A percentile compares a stretch with the other conserved stretches of the same genome.
These are phyloP conservation scores for Mycena belliarum DNA, from an alignment of 768 basidiomycete species.

Conservation along the genomic window DNA sequence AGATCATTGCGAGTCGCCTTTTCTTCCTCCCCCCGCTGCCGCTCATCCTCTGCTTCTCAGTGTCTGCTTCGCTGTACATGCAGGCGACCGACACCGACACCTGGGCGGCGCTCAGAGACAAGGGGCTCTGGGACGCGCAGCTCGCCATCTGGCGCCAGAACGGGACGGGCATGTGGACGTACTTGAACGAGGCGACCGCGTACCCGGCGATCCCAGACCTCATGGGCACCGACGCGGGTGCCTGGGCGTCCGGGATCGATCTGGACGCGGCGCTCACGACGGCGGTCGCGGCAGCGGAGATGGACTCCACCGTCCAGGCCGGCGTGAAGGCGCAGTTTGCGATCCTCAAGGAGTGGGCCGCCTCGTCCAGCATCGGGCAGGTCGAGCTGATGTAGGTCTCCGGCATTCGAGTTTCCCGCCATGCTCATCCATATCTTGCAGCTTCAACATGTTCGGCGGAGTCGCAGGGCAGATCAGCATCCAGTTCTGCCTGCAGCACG, in stretches of 20 bases:
- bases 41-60: background rate
- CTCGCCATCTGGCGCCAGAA: constrained; percentile 16
- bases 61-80: constrained; percentile 13
- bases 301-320: constrained; percentile 19
- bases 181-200: constrained; percentile 22
- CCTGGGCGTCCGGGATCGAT: constrained; percentile 10
- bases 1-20: constrained; percentile 13
- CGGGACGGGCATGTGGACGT: constrained; percentile 23
- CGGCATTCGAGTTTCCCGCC: background rate
- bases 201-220: constrained; percentile 15
- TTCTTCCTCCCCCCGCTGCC: background rate
- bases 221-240: constrained; percentile 9
- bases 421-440: background rate
- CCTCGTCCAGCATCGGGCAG: constrained; percentile 14
- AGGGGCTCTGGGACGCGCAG: constrained; percentile 12
- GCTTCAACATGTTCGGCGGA: constrained; percentile 20
- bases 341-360: constrained; percentile 7
- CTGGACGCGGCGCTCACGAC: constrained; percentile 5
- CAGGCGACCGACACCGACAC: constrained; percentile 17
- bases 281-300: constrained; percentile 2
- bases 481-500: constrained; percentile 23
- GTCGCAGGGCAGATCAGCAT: constrained; percentile 9
- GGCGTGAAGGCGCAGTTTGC: constrained; percentile 21
- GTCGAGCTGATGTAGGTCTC: constrained; percentile 20
- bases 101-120: constrained; percentile 18